Conservation (phyloP, 176 grass and related monocot species). For the Rhipidocladum racemiflorum region DNA sequence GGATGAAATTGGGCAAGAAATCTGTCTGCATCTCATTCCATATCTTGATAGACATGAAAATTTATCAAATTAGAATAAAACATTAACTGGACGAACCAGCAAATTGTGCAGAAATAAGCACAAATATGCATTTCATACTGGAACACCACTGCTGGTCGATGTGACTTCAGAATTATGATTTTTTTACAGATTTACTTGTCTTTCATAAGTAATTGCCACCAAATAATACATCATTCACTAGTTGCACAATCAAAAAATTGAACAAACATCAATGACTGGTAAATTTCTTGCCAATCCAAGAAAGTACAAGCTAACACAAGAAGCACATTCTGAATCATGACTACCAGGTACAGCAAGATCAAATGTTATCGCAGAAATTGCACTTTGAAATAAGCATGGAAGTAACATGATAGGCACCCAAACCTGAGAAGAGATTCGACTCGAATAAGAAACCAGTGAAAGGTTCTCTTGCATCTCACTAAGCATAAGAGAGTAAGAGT, state of each 20-base stretch:
- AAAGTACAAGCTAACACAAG: constrained; percentile 17
- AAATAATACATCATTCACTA: constrained; percentile 25
- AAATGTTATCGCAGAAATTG: constrained; percentile 1
- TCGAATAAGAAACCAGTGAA: constrained; percentile 94
- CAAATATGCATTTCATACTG: constrained; percentile 18
- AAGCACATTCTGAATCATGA: constrained; percentile 13
- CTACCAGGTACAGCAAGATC: not conserved
- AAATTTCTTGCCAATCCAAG: constrained; percentile 4
- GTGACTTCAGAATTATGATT: not conserved
- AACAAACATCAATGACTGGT: not conserved
- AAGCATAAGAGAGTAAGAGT: constrained; percentile 89
- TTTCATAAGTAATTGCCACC: not conserved
- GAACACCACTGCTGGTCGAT: constrained; percentile 2
- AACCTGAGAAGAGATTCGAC: constrained; percentile 95
- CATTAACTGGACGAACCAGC: not conserved
- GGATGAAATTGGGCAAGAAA: constrained; percentile 94
- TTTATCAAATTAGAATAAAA: constrained; percentile 9
- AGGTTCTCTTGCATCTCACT: constrained; percentile 98
- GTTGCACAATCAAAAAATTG: constrained; percentile 14
- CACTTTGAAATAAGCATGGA: constrained; percentile 6
- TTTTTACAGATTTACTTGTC: not conserved
- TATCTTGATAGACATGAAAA: constrained; percentile 57
- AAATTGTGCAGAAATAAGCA: constrained; percentile 20
- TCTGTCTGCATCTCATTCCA: constrained; percentile 97
- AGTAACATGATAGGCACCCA: constrained; percentile 16